These are phyloP conservation scores for Starmerella ratchasimensis DNA, from an alignment of 805 yeast genomes.

Conservation along the genomic window DNA sequence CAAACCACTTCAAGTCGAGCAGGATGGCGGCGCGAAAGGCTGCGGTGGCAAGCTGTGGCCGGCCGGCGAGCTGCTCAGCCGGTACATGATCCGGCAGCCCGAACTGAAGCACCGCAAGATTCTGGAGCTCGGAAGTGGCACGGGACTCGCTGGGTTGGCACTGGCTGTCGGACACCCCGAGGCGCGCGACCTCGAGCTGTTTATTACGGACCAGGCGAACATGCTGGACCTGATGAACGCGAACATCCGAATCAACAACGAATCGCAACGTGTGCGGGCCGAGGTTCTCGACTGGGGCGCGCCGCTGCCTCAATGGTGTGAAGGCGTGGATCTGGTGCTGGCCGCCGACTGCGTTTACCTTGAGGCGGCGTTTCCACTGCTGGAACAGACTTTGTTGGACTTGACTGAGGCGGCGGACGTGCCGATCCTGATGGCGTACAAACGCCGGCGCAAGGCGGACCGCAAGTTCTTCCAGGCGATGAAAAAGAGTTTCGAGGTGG, in stretches of 20 bases:
- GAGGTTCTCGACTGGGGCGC: slow-evolving; percentile 37
- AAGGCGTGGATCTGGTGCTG: slow-evolving; percentile 32
- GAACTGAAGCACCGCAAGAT: slow-evolving; percentile 22
- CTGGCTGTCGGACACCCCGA: slow-evolving; percentile 22
- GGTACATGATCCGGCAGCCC: slow-evolving; percentile 30
- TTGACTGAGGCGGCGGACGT: slow-evolving; percentile 29
- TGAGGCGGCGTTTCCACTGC: slow-evolving; percentile 40
- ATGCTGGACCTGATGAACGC: slow-evolving; percentile 36
- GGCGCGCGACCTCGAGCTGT: slow-evolving; percentile 27
- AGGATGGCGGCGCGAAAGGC: slow-evolving; percentile 46
- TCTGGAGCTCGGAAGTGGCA: slow-evolving; percentile 45
- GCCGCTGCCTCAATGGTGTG: slow-evolving; percentile 28
- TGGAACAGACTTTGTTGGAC: slow-evolving; percentile 37
- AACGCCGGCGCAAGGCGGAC: slow-evolving; percentile 39
- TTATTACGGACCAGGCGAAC: slow-evolving; percentile 37
- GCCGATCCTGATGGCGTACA: slow-evolving; percentile 39
- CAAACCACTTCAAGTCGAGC: slow-evolving; percentile 31
- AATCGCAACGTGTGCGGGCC: slow-evolving; percentile 30
- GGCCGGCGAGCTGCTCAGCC: slow-evolving; percentile 42
- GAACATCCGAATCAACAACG: slow-evolving; percentile 33
- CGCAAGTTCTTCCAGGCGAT: slow-evolving; percentile 28
- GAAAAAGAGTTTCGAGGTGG: slow-evolving; percentile 22
- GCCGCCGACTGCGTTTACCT: slow-evolving; percentile 52
- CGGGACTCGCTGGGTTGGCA: slow-evolving; percentile 41
- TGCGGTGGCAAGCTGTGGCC: slow-evolving; percentile 56